phyloP scores from a whole-genome alignment of 129 eudicot genomes.

The Rutidosis leptorrhynchoides region DNA sequence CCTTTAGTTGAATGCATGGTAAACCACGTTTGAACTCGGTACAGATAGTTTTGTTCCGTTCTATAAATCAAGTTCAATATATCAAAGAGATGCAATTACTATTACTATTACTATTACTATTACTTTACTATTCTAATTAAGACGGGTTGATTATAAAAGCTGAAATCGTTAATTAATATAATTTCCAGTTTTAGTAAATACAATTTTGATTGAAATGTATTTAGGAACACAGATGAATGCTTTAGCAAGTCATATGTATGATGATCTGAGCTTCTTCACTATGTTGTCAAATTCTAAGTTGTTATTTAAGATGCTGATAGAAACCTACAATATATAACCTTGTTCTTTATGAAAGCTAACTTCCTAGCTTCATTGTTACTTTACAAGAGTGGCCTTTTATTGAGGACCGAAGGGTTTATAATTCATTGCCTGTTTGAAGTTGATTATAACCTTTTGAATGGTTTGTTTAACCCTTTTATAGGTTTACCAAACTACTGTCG shows the following conservation, averaged over 20 bases:
- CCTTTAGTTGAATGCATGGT: background rate
- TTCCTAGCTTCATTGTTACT: no score
- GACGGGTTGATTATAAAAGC: no score
- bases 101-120: no score
- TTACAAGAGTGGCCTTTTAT: no score
- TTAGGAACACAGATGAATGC: background rate
- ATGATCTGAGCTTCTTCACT: background rate
- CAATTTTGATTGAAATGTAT: no score
- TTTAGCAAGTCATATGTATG: background rate
- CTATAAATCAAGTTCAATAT: background rate
- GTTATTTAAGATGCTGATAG: background rate
- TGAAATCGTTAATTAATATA: no score
- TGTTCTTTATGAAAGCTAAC: no score
- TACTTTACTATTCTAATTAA: no score
- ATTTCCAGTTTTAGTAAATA: no score
- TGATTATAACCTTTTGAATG: slow-evolving; percentile 19
- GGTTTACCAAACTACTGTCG: slow-evolving; percentile 99
- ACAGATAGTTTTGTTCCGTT: background rate
- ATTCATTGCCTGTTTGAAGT: no score
- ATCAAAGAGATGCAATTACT: background rate
- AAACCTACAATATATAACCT: background rate
- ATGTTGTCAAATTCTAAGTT: background rate
- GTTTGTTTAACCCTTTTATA: slow-evolving; percentile 18
- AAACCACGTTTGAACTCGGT: no score
- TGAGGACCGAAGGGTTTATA: no score